Evolutionary conservation across 192 early-diverging fungal genomes (phyloP).

Genomic region (Entomortierella lignicola): DNA sequence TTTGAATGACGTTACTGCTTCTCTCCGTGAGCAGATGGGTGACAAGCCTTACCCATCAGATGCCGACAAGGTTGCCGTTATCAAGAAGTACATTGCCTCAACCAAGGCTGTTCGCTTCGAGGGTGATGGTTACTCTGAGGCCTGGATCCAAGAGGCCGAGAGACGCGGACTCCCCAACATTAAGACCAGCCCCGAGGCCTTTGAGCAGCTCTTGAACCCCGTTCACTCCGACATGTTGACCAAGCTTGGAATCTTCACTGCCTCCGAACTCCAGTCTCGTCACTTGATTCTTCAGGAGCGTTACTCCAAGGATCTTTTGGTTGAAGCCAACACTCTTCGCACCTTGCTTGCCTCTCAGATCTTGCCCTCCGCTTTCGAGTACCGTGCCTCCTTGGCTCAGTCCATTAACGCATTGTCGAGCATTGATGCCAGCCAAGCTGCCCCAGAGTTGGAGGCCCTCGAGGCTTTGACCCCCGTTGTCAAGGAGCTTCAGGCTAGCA

Average conservation of each 20-base stretch:
- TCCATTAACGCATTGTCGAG: constrained; percentile 76
- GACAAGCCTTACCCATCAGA: constrained; percentile 77
- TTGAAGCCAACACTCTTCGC: constrained; percentile 92
- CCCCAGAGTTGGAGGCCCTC: constrained; percentile 79
- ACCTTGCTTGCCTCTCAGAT: constrained; percentile 86
- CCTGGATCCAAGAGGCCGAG: constrained; percentile 93
- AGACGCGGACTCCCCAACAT: constrained; percentile 98
- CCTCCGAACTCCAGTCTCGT: constrained; percentile 89
- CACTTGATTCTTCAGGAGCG: constrained; percentile 97
- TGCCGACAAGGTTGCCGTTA: constrained; percentile 91
- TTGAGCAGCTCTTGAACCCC: constrained; percentile 81
- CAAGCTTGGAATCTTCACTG: constrained; percentile 85
- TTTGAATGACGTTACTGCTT: constrained; percentile 76
- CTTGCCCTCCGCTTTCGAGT: constrained; percentile 88
- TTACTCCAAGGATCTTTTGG: constrained; percentile 95
- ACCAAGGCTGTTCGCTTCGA: constrained; percentile 94
- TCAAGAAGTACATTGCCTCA: constrained; percentile 85
- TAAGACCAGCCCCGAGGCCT: constrained; percentile 89
- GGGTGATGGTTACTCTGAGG: constrained; percentile 97
- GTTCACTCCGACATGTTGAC: constrained; percentile 83
- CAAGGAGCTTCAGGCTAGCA: constrained; percentile 64
- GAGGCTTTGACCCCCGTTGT: constrained; percentile 74
- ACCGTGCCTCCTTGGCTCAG: constrained; percentile 90
- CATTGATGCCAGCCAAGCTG: constrained; percentile 54
- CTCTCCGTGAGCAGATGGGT: constrained; percentile 87